Conservation (phyloP, 2,329 filamentous ascomycete genomes). For the Paraphaeosphaeria sporulosa region DNA sequence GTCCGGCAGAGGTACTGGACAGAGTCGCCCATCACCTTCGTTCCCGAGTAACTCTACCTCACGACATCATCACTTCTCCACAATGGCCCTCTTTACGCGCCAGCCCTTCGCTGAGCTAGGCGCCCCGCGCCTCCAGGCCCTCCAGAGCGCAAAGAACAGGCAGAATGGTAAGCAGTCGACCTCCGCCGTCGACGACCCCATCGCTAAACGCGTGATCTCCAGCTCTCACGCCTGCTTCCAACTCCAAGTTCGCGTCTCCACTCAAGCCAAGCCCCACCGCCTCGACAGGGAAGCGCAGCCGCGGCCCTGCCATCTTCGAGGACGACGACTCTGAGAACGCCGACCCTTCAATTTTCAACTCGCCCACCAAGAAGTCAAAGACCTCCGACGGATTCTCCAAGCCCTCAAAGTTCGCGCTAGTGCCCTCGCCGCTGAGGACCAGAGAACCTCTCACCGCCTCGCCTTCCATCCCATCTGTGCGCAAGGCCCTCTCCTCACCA, state of each 20-base stretch:
- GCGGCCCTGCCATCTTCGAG: conserved; percentile 54
- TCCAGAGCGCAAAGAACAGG: conserved; percentile 79
- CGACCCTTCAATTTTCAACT: conserved; percentile 60
- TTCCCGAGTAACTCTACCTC: conserved; percentile 6
- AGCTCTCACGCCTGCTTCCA: conserved; percentile 40
- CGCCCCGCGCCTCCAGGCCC: conserved; percentile 71
- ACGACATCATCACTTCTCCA: conserved; percentile 14
- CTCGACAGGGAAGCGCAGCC: conserved; percentile 56
- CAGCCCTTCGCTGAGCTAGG: conserved; percentile 80
- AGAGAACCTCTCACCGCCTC: conserved; percentile 35
- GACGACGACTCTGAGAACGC: conserved; percentile 65
- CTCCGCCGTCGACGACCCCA: conserved; percentile 3
- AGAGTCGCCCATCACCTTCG: background rate
- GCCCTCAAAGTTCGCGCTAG: conserved; percentile 51
- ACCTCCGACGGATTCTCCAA: conserved; percentile 49
- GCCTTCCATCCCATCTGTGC: conserved; percentile 37
- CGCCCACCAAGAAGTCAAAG: conserved; percentile 63
- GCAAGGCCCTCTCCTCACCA: conserved; percentile 52
- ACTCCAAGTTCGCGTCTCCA: conserved; percentile 37
- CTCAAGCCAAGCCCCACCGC: conserved; percentile 38
- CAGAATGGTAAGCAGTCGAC: conserved; percentile 63
- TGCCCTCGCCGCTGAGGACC: conserved; percentile 36
- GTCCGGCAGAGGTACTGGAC: background rate
- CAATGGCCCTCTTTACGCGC: conserved; percentile 59
- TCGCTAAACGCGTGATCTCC: conserved; percentile 30